Evolutionary conservation across 2,329 filamentous ascomycete species (phyloP).

Genomic region (Penicillium occitanis): DNA sequence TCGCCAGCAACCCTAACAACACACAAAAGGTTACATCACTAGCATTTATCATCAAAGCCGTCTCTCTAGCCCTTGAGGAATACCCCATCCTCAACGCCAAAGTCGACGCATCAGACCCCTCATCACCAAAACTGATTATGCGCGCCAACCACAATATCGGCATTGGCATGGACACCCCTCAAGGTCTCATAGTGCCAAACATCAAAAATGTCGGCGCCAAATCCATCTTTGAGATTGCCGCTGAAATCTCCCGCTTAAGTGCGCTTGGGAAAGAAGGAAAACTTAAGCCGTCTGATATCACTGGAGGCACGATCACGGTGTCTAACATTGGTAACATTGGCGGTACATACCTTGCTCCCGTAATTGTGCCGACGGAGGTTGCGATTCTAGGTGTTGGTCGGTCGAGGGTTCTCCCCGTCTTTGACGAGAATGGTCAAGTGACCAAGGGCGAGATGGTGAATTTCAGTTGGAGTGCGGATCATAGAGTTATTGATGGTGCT

Average conservation of each 20-base stretch:
- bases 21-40: constrained; percentile 78
- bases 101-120: constrained; percentile 62
- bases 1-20: constrained; percentile 61
- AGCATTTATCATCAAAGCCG: constrained; percentile 93
- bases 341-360: constrained; percentile 84
- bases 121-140: constrained; percentile 68
- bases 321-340: constrained; percentile 97
- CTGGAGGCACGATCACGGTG: constrained; percentile 87
- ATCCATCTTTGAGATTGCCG: constrained; percentile 75
- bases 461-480: constrained; percentile 96
- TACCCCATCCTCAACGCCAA: constrained; percentile 87
- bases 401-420: constrained; percentile 77
- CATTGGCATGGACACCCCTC: constrained; percentile 89
- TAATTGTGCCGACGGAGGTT: constrained; percentile 87
- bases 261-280: constrained; percentile 70
- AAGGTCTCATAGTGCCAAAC: constrained; percentile 86
- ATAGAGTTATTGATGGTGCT: constrained; percentile 89
- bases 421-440: constrained; percentile 59
- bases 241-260: constrained; percentile 73
- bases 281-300: constrained; percentile 71
- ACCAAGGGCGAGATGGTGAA: constrained; percentile 78
- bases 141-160: constrained; percentile 91
- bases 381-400: constrained; percentile 88
- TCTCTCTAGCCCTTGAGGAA: constrained; percentile 77
- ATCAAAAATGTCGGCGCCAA: constrained; percentile 77